Evolutionary conservation across 257 asterid species (phyloP).

Genomic region (Pogostemon cablin): DNA sequence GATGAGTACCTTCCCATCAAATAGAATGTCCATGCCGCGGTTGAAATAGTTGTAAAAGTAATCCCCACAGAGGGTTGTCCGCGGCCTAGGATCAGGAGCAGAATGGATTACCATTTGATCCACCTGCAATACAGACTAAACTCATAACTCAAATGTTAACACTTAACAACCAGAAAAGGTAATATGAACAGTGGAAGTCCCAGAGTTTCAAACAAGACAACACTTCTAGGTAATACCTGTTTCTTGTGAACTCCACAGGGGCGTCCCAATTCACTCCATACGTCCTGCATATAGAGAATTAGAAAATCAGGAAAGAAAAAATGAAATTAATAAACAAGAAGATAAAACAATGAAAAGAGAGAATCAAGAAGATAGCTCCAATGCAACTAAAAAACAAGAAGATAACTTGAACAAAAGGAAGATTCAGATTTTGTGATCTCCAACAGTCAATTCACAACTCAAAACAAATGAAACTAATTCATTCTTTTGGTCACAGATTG

Average conservation of each 20-base stretch:
- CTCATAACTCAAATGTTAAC: background rate
- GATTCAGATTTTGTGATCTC: background rate
- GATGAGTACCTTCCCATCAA: slow-evolving; percentile 71
- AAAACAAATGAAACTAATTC: too few species aligned
- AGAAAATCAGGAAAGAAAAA: background rate
- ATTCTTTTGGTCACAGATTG: background rate
- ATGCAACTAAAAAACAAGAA: too few species aligned
- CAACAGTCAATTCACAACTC: too few species aligned
- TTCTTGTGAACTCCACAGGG: slow-evolving; percentile 81
- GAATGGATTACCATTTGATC: slow-evolving; percentile 95
- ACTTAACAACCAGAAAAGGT: too few species aligned
- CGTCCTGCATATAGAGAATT: slow-evolving; percentile 54
- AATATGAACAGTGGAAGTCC: too few species aligned
- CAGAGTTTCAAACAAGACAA: too few species aligned
- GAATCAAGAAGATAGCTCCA: too few species aligned
- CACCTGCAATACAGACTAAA: slow-evolving; percentile 45
- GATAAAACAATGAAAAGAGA: too few species aligned
- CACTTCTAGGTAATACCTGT: slow-evolving; percentile 25
- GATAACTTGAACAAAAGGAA: slow-evolving; percentile 3
- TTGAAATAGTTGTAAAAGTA: slow-evolving; percentile 82
- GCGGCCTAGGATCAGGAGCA: slow-evolving; percentile 77
- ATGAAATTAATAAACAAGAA: background rate
- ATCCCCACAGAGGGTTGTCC: slow-evolving; percentile 83
- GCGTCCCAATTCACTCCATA: slow-evolving; percentile 86
- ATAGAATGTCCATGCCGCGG: slow-evolving; percentile 78